Conservation (phyloP, 2,329 filamentous ascomycete genomes). For the Didymella sp. region DNA sequence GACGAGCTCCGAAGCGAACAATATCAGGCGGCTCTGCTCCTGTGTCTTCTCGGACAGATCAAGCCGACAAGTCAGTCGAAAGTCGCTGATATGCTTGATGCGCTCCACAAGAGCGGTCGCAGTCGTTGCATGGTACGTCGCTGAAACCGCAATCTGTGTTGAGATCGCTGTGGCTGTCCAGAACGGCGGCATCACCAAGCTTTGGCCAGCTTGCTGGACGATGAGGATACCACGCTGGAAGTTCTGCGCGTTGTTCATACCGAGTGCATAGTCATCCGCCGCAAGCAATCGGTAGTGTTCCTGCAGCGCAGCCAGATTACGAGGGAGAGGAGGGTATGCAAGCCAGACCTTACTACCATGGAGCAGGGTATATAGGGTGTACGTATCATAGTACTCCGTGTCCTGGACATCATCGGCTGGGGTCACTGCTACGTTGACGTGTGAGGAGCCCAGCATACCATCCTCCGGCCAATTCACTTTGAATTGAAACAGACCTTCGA, state of each 20-base stretch:
- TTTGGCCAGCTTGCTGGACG: conserved; percentile 20
- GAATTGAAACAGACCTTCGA: conserved; percentile 8
- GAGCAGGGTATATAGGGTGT: conserved; percentile 18
- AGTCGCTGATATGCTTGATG: conserved; percentile 6
- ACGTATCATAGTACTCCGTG: conserved; percentile 15
- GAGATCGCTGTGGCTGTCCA: conserved; percentile 15
- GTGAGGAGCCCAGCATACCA: conserved; percentile 15
- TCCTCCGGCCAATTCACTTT: conserved; percentile 4
- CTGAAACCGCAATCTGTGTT: conserved; percentile 14
- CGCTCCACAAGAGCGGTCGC: conserved; percentile 12
- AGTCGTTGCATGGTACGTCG: conserved; percentile 12
- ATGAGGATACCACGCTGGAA: conserved; percentile 23
- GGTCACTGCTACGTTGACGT: conserved; percentile 11
- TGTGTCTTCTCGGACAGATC: neutral
- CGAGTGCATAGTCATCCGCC: neutral
- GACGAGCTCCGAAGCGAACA: conserved; percentile 10
- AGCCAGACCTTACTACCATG: conserved; percentile 21
- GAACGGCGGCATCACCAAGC: conserved; percentile 19
- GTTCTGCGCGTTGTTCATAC: neutral
- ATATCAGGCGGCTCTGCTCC: conserved; percentile 3
- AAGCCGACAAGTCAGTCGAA: conserved; percentile 3
- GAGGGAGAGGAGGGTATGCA: conserved; percentile 9
- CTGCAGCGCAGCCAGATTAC: conserved; percentile 8
- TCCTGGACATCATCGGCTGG: conserved; percentile 18
- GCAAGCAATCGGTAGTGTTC: neutral